phyloP scores from a whole-genome alignment of 176 grass and related monocot species.

The Tillandsia leiboldiana region DNA sequence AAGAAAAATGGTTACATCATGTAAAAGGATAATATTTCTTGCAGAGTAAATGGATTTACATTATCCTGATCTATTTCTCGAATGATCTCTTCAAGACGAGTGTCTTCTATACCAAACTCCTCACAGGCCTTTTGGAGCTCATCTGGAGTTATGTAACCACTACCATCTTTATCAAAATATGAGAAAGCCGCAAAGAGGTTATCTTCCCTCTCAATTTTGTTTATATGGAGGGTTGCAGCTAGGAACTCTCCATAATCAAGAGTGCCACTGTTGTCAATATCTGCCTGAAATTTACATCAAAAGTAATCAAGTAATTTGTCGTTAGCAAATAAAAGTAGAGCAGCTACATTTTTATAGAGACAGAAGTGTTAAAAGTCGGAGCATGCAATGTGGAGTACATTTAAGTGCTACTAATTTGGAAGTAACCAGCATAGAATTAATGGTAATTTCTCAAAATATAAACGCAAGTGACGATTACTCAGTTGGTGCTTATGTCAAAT shows the following conservation, averaged over 20 bases:
- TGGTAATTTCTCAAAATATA: no score
- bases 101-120: conserved; percentile 79
- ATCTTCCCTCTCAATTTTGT: conserved; percentile 91
- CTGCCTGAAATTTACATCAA: conserved; percentile 50
- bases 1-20: not conserved
- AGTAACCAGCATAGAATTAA: no score
- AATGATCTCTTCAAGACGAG: conserved; percentile 77
- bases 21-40: no score
- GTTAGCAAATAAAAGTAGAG: not conserved
- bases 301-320: conserved; percentile 14
- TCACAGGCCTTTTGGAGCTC: conserved; percentile 92
- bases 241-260: conserved; percentile 91
- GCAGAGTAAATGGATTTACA: conserved; percentile 28
- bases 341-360: not conserved
- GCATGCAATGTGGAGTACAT: no score
- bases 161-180: conserved; percentile 90
- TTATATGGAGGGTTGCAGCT: conserved; percentile 86
- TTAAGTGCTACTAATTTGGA: no score
- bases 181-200: conserved; percentile 85
- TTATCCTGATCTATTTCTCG: conserved; percentile 92
- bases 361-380: no score
- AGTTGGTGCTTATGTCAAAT: no score
- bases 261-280: conserved; percentile 91
- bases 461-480: no score
- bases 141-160: conserved; percentile 87